Conservation (phyloP, 192 early-diverging fungal genomes). For the Backusella luteola region DNA sequence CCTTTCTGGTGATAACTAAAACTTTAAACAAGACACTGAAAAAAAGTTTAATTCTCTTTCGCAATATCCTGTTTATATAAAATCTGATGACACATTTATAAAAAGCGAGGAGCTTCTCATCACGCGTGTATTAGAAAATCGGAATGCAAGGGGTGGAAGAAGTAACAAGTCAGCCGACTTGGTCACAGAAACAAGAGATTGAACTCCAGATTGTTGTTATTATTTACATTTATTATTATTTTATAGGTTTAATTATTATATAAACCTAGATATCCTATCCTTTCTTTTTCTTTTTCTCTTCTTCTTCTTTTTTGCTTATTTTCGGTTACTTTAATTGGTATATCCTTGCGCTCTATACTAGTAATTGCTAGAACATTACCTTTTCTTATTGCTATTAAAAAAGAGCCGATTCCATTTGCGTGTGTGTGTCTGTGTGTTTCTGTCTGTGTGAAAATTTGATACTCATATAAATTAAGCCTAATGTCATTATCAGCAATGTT, state of each 20-base stretch:
- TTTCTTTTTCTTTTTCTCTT: not conserved
- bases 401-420: not conserved
- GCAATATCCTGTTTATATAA: too few relatives aligned
- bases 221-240: conserved; percentile 5
- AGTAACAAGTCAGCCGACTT: conserved; percentile 6
- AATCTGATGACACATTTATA: not conserved
- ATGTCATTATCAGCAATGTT: not conserved
- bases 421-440: not conserved
- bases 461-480: not conserved
- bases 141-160: not conserved
- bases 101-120: not conserved
- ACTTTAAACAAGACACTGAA: not conserved
- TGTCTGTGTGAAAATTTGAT: not conserved
- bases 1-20: not conserved
- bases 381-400: not conserved
- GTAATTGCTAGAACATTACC: not conserved
- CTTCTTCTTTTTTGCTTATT: not conserved
- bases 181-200: conserved; percentile 4
- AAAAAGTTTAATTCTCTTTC: not conserved
- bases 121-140: not conserved
- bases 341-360: not conserved
- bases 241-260: too few relatives aligned
- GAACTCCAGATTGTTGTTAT: conserved; percentile 9
- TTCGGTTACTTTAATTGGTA: not conserved
- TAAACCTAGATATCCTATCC: not conserved